phyloP scores from a whole-genome alignment of 2,329 filamentous ascomycete genomes.

The Fusarium bulbicola region DNA sequence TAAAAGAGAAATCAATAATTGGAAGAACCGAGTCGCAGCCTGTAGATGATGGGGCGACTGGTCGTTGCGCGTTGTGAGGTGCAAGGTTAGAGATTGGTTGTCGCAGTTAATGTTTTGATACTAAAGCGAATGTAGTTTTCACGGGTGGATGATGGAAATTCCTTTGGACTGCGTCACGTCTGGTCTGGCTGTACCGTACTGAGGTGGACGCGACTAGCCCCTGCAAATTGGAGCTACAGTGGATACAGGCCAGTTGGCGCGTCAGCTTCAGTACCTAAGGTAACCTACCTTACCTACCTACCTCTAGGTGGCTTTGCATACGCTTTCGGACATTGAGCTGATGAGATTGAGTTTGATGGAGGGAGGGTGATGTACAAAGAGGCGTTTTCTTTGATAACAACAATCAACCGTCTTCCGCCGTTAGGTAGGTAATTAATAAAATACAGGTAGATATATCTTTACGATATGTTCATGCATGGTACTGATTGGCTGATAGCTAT shows the following conservation, averaged over 20 bases:
- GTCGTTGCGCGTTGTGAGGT: constrained; percentile 25
- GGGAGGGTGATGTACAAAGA: not conserved
- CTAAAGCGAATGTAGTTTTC: constrained; percentile 34
- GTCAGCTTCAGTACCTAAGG: constrained; percentile 1
- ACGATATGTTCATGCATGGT: not conserved
- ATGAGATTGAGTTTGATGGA: not conserved
- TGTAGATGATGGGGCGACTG: constrained; percentile 7
- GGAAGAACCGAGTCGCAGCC: constrained; percentile 11
- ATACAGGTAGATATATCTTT: not conserved
- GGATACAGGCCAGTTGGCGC: constrained; percentile 12
- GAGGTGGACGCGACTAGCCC: constrained; percentile 44
- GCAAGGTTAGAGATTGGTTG: constrained; percentile 15
- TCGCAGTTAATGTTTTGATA: constrained; percentile 28
- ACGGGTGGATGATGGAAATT: constrained; percentile 41
- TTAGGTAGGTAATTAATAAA: not conserved
- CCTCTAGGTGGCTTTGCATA: not conserved
- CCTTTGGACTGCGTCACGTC: constrained; percentile 49
- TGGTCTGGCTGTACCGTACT: constrained; percentile 31
- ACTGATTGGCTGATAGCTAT: constrained; percentile 2
- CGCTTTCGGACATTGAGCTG: not conserved
- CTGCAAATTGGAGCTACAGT: constrained; percentile 31
- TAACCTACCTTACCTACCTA: too few relatives aligned
- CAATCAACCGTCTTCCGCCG: not conserved
- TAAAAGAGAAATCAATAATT: constrained; percentile 32
- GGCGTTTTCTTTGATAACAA: not conserved